Base-by-base conservation (phyloP, 768 basidiomycete genomes). In the Exsudoporus frostii region DNA sequence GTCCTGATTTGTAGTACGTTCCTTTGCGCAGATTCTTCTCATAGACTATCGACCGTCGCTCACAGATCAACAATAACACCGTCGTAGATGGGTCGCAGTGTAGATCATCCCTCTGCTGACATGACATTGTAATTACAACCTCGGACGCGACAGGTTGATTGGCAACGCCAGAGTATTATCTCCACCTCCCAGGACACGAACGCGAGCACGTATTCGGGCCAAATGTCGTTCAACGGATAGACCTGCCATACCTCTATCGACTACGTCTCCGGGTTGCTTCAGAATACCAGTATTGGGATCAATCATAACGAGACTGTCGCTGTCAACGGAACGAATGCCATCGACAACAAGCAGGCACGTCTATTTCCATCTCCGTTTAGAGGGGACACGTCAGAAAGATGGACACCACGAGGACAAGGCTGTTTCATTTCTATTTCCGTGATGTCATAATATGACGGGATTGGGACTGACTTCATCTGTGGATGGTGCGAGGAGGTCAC, bases 131-230 rank as follows among this genome's bases (percentile, higher is more conserved):
- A 81, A 83, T 7, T 86, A 95, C 69, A 85, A 94, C 65, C 74
- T 87, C 29, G 92, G 86, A 13, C 85, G 93, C 24, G 92, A 97
- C 65, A 88, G 82, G 77, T 72, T 96, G n/a, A 74, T 95, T 24
- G 90, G 88, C 20, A 93, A 93, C 65, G 85, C 88, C 22, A 93
- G 10, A 58, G 39, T 4, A 40, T 67, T 10, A 56, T 70, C 13
- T 56, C 68, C 42, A 71, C 69, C 7, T 19, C 47, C 13, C 44
- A 56, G 2, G 44, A 66, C 24, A 68, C 61, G n/a, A 85, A 88
- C 60, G 63, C 67, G 30, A 77, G 83, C 27, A 81, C 82, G 0
- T 92, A 71, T 65, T 74, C 76, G 1, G 92, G 88, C 1, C 73
- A 76, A 15, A 87, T 88, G 4, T 78, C 84, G 0, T 84, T 70